A percentile compares a stretch with the other conserved stretches of the same genome.
phyloP scores from a whole-genome alignment of 257 asterid species.

The Nicotiana tabacum region DNA sequence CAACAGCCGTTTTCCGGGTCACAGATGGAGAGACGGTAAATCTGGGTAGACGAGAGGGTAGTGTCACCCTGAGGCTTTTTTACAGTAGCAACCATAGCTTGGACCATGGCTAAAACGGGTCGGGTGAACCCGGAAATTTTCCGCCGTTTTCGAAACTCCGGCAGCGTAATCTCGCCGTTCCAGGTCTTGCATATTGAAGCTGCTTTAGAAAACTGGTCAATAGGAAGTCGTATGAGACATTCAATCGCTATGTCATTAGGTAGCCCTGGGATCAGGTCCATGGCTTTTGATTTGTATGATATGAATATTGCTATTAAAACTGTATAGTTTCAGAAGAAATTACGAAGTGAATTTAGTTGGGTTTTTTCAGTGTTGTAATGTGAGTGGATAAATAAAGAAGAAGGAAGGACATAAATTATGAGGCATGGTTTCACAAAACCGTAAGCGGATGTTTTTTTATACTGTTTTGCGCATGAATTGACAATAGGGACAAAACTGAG shows the following conservation, averaged over 20 bases:
- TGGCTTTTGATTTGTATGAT: neutral
- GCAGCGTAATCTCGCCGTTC: slow-evolving; percentile 7
- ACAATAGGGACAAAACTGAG: neutral
- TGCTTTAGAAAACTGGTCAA: slow-evolving; percentile 5
- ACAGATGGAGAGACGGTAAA: slow-evolving; percentile 10
- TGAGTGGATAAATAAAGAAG: neutral
- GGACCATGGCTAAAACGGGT: slow-evolving; percentile 13
- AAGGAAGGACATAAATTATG: neutral
- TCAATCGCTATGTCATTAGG: slow-evolving; percentile 10
- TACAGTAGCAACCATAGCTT: slow-evolving; percentile 5
- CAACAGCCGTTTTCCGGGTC: slow-evolving; percentile 10
- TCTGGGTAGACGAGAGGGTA: neutral
- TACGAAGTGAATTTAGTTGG: neutral
- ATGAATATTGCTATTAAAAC: neutral
- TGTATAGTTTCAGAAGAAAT: neutral
- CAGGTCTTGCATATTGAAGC: slow-evolving; percentile 17
- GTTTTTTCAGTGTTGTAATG: neutral
- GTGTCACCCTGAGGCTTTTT: neutral
- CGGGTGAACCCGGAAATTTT: slow-evolving; percentile 8
- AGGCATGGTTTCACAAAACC: neutral
- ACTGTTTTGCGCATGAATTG: neutral
- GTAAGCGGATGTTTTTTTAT: neutral
- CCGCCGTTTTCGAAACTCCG: slow-evolving; percentile 9
- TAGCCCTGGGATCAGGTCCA: slow-evolving; percentile 15
- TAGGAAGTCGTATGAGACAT: slow-evolving; percentile 22